These are phyloP conservation scores for Boletus speciosus DNA, from an alignment of 768 basidiomycete genomes.

Conservation along the genomic window DNA sequence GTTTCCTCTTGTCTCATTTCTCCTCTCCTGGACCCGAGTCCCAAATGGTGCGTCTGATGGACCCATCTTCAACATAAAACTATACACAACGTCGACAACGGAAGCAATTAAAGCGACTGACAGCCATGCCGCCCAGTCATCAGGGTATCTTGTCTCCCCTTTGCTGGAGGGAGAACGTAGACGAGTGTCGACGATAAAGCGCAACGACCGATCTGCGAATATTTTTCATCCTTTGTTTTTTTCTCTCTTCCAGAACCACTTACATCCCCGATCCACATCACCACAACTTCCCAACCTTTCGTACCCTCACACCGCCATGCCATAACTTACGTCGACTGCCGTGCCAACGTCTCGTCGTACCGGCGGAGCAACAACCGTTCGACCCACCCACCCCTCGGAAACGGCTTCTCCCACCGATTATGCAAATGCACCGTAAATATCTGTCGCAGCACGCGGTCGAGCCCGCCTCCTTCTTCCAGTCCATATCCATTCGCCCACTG, in stretches of 20 bases:
- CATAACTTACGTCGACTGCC: background rate
- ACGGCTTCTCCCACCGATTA: conserved; percentile 90
- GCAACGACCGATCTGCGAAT: background rate
- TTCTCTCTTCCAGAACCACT: background rate
- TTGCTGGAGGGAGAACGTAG: background rate
- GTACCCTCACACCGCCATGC: background rate
- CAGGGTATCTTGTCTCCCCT: background rate
- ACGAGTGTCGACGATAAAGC: too few species aligned
- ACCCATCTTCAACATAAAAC: background rate
- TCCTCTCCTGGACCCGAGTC: background rate
- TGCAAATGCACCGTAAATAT: conserved; percentile 91
- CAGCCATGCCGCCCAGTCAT: background rate
- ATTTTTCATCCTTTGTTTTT: background rate
- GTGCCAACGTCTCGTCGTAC: conserved; percentile 45
- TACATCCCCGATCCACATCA: background rate
- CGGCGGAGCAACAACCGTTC: conserved; percentile 66
- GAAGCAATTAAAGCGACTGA: background rate
- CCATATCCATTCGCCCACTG: conserved; percentile 58
- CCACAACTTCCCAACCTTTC: background rate
- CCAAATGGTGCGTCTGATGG: too few species aligned
- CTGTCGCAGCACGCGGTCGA: conserved; percentile 59
- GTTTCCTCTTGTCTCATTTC: too few species aligned
- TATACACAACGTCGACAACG: background rate
- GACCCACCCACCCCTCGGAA: conserved; percentile 83
- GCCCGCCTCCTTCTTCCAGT: conserved; percentile 56